Percentiles rank a stretch among this genome's conserved stretches.
These are phyloP conservation scores for Globisporangium nagaii DNA, from an alignment of 352 stramenopile genomes.

Conservation along the genomic window DNA sequence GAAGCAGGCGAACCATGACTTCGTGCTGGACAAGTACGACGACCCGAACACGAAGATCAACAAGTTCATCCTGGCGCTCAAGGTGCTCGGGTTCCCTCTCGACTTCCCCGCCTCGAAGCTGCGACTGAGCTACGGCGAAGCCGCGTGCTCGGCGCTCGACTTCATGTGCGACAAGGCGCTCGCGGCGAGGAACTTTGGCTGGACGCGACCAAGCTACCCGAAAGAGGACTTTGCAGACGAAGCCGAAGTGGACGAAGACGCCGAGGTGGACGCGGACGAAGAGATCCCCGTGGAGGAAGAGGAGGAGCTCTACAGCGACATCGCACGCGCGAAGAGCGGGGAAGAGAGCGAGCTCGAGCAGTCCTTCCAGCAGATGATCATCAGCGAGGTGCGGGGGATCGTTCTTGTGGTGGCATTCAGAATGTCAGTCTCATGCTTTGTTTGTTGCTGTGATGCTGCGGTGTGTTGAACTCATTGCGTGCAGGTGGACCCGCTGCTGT, in stretches of 20 bases:
- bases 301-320: conserved; percentile 45
- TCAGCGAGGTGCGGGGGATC: conserved; percentile 36
- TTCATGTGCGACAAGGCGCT: conserved; percentile 84
- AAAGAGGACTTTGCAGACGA: conserved; percentile 72
- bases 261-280: conserved; percentile 34
- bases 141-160: conserved; percentile 62
- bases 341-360: conserved; percentile 59
- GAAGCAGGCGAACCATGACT: conserved; percentile 73
- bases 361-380: conserved; percentile 83
- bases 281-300: conserved; percentile 16
- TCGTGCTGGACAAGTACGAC: conserved; percentile 86
- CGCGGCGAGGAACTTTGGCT: conserved; percentile 51
- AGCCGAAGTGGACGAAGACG: conserved; percentile 48
- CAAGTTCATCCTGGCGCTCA: conserved; percentile 82
- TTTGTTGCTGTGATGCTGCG: neutral
- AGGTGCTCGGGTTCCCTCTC: conserved; percentile 74
- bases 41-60: conserved; percentile 84
- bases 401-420: no score
- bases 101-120: conserved; percentile 79
- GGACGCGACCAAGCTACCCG: conserved; percentile 61
- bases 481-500: conserved; percentile 65
- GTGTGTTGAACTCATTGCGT: conserved; percentile 1
- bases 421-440: no score
- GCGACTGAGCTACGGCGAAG: conserved; percentile 73
- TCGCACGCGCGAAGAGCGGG: conserved; percentile 30